Base-by-base conservation (phyloP, 148 eudicot species). In the Polygonum maritimum region DNA sequence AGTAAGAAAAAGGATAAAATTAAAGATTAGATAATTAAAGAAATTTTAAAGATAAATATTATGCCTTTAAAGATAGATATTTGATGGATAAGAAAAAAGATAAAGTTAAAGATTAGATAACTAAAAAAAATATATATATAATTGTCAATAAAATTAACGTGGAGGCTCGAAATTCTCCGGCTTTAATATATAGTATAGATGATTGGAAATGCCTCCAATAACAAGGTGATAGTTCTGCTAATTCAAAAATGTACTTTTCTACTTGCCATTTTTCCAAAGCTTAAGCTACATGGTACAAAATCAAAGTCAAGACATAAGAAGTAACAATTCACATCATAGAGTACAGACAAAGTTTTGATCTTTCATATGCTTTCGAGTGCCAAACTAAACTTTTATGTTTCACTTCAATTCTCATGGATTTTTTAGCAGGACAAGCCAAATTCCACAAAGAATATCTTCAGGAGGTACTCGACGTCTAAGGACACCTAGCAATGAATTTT, bases 401-500 rank as follows among this genome's bases (percentile, higher is more conserved):
- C 71, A 26, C 48, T 19, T 19, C 13, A 65, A 26, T 5, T 60
- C 5, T 38, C 16, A 60, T 7, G 14, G 2, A 7, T 60, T 22
- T 5, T 2, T 78, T n/a, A 57, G 49, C 82, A 92, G 97, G 87
- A 83, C 78, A 48, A 75, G 89, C 13, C 97, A 92, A 82, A 76
- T 85, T 89, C 87, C 89, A 76, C 93, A 85, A 57, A 88, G 85
- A 82, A 85, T 75, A 70, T 81, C 97, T 41, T 79, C 89, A 21
- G 82, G 89, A 75, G 87, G 75, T 47, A 81, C 86, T 10, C 82
- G 81, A 5, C 90, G 84, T 77, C 79, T 78, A 1, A 76, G 94
- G 78, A 85, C 91, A 69, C 81, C 92, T 9, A 90, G 89, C 82
- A 86, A 89, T 21, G 90, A 88, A 69, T n/a, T 87, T 91, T 0